Evolutionary conservation across 306 rosid species (phyloP).

Genomic region (Begonia loranthoides): DNA sequence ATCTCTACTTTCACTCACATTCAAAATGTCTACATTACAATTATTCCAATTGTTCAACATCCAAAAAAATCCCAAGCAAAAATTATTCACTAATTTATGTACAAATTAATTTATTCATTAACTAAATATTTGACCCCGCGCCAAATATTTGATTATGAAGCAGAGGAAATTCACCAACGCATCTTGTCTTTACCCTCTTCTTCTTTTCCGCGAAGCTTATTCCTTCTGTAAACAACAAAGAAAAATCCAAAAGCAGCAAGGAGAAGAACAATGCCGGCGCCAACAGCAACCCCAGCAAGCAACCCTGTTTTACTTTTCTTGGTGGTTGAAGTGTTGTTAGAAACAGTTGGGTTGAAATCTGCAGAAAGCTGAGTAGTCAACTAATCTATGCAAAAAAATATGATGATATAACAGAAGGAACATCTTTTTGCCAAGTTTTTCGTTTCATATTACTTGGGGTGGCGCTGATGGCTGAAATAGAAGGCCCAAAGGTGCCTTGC

Average conservation of each 20-base stretch:
- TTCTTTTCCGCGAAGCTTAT: conserved; percentile 9
- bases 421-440: neutral
- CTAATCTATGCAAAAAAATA: conserved; percentile 1
- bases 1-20: no score
- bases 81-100: no score
- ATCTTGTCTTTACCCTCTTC: conserved; percentile 37
- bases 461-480: conserved; percentile 63
- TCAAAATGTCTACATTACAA: no score
- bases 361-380: conserved; percentile 13
- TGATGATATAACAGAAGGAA: no score
- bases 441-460: conserved; percentile 40
- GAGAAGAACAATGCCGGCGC: conserved; percentile 34
- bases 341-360: conserved; percentile 51
- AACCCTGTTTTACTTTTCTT: conserved; percentile 33
- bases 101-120: no score
- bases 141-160: no score
- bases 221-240: conserved; percentile 29
- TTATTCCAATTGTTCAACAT: no score
- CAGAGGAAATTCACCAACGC: no score
- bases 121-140: no score
- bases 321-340: conserved; percentile 35
- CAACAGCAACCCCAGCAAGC: conserved; percentile 46
- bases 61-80: no score
- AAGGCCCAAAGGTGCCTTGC: conserved; percentile 61
- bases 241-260: conserved; percentile 21